These are phyloP conservation scores for Citrullus colocynthis DNA, from an alignment of 306 rosid genomes.

Conservation along the genomic window DNA sequence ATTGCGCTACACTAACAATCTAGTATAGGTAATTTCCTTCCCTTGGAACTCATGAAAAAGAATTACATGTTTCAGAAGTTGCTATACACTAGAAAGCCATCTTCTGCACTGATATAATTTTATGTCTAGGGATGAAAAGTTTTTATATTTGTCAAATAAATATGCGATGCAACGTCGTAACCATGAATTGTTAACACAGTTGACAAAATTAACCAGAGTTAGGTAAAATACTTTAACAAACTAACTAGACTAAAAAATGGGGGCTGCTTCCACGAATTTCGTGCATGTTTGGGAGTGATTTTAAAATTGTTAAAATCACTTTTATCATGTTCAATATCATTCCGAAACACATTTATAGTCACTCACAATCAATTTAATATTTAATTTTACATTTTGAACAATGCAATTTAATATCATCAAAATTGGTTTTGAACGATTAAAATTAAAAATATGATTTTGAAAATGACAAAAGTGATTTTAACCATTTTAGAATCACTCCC, in stretches of 20 bases:
- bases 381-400: too few species aligned
- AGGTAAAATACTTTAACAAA: not conserved
- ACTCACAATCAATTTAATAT: too few species aligned
- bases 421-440: too few species aligned
- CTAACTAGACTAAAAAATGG: not conserved
- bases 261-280: not conserved
- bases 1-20: not conserved
- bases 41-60: not conserved
- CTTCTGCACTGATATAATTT: not conserved
- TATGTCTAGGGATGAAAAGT: not conserved
- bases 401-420: too few species aligned
- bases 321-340: too few species aligned
- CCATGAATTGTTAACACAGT: not conserved
- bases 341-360: too few species aligned
- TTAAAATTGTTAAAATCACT: too few species aligned
- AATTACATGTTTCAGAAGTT: not conserved
- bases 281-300: too few species aligned
- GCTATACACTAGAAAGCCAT: not conserved
- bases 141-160: not conserved
- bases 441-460: too few species aligned
- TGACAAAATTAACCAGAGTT: not conserved
- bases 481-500: too few species aligned
- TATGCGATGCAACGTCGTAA: not conserved
- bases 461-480: too few species aligned
- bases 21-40: not conserved